phyloP scores from a whole-genome alignment of 116 monocot genomes.

The Phalaenopsis hybrid region DNA sequence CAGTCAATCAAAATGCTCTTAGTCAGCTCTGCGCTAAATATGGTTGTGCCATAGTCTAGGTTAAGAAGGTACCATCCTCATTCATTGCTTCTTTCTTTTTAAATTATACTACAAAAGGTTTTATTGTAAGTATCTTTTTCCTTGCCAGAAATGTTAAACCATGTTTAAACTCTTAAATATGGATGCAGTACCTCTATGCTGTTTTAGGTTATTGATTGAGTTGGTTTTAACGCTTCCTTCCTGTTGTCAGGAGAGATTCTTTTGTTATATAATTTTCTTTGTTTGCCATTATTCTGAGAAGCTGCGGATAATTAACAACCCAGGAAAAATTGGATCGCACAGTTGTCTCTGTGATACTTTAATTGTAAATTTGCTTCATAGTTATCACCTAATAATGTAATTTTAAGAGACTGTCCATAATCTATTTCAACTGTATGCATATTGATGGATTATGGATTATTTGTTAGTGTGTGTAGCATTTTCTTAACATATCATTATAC shows the following conservation, averaged over 20 bases:
- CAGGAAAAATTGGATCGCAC: background rate
- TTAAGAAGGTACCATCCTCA: conserved; percentile 4
- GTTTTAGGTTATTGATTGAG: background rate
- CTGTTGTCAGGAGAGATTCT: background rate
- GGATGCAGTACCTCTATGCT: background rate
- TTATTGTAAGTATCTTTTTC: background rate
- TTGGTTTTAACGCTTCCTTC: background rate
- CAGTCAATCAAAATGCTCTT: conserved; percentile 55
- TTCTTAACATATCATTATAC: background rate
- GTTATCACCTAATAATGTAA: background rate
- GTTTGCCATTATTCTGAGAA: background rate
- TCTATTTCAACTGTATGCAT: background rate
- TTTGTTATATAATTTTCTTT: background rate
- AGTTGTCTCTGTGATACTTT: background rate
- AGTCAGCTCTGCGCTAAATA: conserved; percentile 61
- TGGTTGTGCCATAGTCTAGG: conserved; percentile 69
- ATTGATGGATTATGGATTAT: background rate
- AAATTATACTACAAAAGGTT: background rate
- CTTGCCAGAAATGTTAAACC: background rate
- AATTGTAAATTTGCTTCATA: background rate
- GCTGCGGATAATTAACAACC: background rate
- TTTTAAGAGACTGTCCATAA: background rate
- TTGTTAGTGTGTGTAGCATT: background rate
- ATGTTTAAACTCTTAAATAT: background rate
- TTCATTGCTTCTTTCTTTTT: background rate